These are phyloP conservation scores for Arthrobotrys sphaeroides DNA, from an alignment of 2,329 filamentous ascomycete genomes.

Conservation along the genomic window DNA sequence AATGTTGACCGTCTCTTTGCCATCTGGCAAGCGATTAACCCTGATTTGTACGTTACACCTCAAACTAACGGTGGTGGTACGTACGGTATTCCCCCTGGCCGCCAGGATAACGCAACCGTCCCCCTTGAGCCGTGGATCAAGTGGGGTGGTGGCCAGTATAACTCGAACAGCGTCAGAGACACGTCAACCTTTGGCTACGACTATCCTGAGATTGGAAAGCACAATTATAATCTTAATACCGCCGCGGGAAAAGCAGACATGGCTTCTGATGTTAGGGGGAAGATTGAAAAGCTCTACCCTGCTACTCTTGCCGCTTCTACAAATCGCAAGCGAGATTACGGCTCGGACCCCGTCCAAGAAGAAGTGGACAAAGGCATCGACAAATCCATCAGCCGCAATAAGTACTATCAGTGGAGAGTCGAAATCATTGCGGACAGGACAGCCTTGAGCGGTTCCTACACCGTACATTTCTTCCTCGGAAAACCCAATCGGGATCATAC, in stretches of 20 bases:
- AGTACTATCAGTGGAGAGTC: slow-evolving; percentile 40
- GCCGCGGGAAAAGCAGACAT: no score
- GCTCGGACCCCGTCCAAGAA: not conserved
- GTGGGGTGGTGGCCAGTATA: not conserved
- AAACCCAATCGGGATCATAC: slow-evolving; percentile 57
- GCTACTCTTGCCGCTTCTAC: not conserved
- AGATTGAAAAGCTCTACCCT: not conserved
- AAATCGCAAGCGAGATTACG: slow-evolving; percentile 27
- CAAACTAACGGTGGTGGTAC: slow-evolving; percentile 27
- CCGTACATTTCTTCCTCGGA: slow-evolving; percentile 61
- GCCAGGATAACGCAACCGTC: not conserved
- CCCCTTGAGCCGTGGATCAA: slow-evolving; percentile 1
- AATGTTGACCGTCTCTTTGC: slow-evolving; percentile 80
- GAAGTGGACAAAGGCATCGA: slow-evolving; percentile 13
- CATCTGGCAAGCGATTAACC: slow-evolving; percentile 80
- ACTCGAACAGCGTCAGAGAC: not conserved
- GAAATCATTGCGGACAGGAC: slow-evolving; percentile 58
- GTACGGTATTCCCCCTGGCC: not conserved
- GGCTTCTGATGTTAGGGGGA: not conserved
- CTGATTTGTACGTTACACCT: not conserved
- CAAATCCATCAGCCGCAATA: slow-evolving; percentile 15
- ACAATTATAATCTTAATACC: not conserved
- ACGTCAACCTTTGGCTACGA: slow-evolving; percentile 29
- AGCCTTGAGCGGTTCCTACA: slow-evolving; percentile 59
- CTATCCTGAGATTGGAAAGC: slow-evolving; percentile 11